These are phyloP conservation scores for Fimicolochytrium jonesii DNA, from an alignment of 192 early-diverging fungal species.

Conservation along the genomic window DNA sequence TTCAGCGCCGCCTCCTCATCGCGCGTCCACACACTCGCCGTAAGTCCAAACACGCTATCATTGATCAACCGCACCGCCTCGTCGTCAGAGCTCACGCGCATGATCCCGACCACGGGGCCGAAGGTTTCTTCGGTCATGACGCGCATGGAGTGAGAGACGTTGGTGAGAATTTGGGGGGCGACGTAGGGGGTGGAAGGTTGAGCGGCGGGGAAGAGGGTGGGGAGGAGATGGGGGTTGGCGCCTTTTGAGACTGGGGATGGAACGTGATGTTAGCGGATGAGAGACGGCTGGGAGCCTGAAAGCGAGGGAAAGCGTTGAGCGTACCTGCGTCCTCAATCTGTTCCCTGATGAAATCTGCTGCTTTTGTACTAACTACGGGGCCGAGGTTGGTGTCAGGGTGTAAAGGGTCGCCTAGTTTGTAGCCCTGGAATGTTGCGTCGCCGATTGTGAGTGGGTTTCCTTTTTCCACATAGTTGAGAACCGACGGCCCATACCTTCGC, in stretches of 20 bases:
- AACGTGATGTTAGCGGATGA: background rate
- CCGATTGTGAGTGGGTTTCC: too few species aligned
- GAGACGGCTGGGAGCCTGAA: background rate
- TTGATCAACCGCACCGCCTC: slow-evolving; percentile 79
- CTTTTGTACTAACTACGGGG: slow-evolving; percentile 63
- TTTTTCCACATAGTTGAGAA: too few species aligned
- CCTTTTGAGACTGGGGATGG: slow-evolving; percentile 51
- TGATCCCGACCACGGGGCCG: slow-evolving; percentile 76
- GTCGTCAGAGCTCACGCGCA: slow-evolving; percentile 56
- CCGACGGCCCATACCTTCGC: slow-evolving; percentile 39
- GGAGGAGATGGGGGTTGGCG: slow-evolving; percentile 62
- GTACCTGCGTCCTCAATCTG: slow-evolving; percentile 67
- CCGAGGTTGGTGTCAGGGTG: slow-evolving; percentile 63
- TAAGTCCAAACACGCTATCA: slow-evolving; percentile 73
- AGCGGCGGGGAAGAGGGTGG: slow-evolving; percentile 48
- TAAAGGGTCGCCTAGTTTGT: slow-evolving; percentile 66
- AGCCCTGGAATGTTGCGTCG: too few species aligned
- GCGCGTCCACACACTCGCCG: slow-evolving; percentile 75
- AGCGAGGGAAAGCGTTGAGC: background rate
- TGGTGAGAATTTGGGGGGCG: slow-evolving; percentile 69
- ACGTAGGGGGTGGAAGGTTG: slow-evolving; percentile 60
- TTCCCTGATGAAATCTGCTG: slow-evolving; percentile 64
- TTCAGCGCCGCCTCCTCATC: slow-evolving; percentile 53
- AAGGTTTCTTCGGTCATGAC: slow-evolving; percentile 82
- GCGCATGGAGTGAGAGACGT: slow-evolving; percentile 69